Evolutionary conservation across 495 filamentous ascomycete genomes (phyloP).

Genomic region (Penicillium goetzii): DNA sequence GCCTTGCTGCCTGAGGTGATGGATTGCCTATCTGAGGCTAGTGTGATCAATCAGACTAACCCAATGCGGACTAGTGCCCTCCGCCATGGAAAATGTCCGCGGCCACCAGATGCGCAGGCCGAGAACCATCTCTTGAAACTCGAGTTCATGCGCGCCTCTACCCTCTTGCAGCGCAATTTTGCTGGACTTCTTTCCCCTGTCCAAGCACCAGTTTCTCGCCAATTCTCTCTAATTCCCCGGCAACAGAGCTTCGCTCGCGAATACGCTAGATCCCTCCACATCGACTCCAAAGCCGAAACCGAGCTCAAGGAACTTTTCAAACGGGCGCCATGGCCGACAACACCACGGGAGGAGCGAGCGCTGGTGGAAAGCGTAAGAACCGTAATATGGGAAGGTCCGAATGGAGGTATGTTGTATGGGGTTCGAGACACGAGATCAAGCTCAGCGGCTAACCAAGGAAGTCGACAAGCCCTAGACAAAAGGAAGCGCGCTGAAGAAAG

Average conservation of each 20-base stretch:
- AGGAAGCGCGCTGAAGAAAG: slow-evolving; percentile 61
- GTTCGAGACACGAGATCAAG: background rate
- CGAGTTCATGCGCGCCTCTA: slow-evolving; percentile 33
- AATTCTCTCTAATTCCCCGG: background rate
- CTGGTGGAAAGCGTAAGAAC: slow-evolving; percentile 58
- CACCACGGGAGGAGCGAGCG: slow-evolving; percentile 38
- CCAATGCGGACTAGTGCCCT: slow-evolving; percentile 10
- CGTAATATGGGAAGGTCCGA: slow-evolving; percentile 68
- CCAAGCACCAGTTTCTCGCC: background rate
- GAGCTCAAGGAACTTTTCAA: slow-evolving; percentile 30
- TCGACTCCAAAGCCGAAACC: slow-evolving; percentile 18
- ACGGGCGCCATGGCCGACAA: slow-evolving; percentile 47
- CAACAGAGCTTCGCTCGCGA: background rate
- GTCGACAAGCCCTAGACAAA: slow-evolving; percentile 65
- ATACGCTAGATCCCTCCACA: slow-evolving; percentile 12
- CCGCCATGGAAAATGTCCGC: slow-evolving; percentile 15
- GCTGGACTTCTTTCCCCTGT: slow-evolving; percentile 10
- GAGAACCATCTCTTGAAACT: slow-evolving; percentile 3
- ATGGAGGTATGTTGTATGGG: slow-evolving; percentile 57
- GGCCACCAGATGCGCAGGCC: slow-evolving; percentile 4
- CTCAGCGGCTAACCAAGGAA: slow-evolving; percentile 61
- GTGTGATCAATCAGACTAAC: background rate
- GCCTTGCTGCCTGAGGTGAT: slow-evolving; percentile 18
- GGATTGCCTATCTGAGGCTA: slow-evolving; percentile 2
- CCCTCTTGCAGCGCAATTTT: slow-evolving; percentile 21